phyloP scores from a whole-genome alignment of 257 asterid species.

The Primulina eburnea region DNA sequence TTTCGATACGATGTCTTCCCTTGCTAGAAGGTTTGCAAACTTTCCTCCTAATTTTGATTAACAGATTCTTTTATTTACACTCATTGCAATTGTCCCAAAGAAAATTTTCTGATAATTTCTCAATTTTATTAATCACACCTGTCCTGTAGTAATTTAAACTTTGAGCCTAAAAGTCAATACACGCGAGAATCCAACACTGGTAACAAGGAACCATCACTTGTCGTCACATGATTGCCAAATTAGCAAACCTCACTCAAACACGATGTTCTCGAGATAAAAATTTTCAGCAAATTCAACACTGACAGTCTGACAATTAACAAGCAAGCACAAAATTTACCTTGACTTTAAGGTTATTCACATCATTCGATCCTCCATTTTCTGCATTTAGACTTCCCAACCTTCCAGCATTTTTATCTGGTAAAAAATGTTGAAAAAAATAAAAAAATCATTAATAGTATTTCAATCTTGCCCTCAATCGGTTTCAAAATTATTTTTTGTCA shows the following conservation, averaged over 20 bases:
- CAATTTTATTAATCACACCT: neutral
- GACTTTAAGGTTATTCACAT: conserved; percentile 42
- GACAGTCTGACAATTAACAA: neutral
- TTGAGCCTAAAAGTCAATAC: neutral
- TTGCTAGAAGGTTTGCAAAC: neutral
- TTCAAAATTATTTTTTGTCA: neutral
- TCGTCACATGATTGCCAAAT: neutral
- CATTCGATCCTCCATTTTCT: conserved; percentile 37
- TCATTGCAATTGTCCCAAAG: neutral
- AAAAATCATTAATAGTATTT: neutral
- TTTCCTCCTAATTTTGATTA: neutral
- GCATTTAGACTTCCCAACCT: conserved; percentile 33
- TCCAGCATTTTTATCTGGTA: conserved; percentile 36
- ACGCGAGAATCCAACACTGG: too few relatives aligned
- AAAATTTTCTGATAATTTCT: too few relatives aligned
- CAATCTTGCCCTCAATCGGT: neutral
- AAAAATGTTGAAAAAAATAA: neutral
- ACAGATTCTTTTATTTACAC: neutral
- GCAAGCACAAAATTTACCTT: conserved; percentile 29
- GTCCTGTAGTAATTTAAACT: neutral
- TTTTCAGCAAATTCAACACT: neutral
- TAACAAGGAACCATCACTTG: too few relatives aligned
- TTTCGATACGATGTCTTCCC: neutral
- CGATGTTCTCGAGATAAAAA: neutral
- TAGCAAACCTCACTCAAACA: neutral